phyloP scores from a whole-genome alignment of 345 rosid species.

The Ceriops tagal region DNA sequence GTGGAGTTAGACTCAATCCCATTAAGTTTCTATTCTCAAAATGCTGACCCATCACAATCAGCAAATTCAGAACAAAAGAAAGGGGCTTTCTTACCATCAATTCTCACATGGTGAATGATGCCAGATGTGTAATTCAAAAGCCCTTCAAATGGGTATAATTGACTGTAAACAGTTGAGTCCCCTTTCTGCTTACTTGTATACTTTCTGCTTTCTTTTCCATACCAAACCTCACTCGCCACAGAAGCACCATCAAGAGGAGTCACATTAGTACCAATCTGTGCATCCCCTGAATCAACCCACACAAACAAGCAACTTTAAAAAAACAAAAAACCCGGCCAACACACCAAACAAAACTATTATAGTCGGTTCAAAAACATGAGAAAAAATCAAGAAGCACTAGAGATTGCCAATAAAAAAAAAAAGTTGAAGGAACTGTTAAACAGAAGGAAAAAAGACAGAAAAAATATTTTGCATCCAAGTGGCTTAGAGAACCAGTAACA shows the following conservation, averaged over 20 bases:
- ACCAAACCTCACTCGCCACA: slow-evolving; percentile 64
- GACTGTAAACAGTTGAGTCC: slow-evolving; percentile 61
- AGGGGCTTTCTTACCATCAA: slow-evolving; percentile 43
- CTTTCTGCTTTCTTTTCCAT: slow-evolving; percentile 53
- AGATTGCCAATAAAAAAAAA: no score
- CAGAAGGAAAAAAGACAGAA: not conserved
- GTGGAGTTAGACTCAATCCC: no score
- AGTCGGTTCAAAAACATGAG: not conserved
- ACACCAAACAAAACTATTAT: not conserved
- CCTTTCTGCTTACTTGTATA: slow-evolving; percentile 38
- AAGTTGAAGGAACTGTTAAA: no score
- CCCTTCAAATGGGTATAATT: slow-evolving; percentile 75
- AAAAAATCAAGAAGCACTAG: not conserved
- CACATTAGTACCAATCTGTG: slow-evolving; percentile 55
- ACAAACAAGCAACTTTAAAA: not conserved
- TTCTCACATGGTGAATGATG: slow-evolving; percentile 77
- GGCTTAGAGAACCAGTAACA: not conserved
- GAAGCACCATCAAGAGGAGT: slow-evolving; percentile 54
- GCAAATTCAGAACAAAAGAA: not conserved
- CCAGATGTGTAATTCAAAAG: slow-evolving; percentile 77
- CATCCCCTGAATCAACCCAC: slow-evolving; percentile 50
- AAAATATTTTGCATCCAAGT: not conserved
- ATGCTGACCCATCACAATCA: not conserved
- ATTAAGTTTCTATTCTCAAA: no score
- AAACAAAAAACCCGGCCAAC: not conserved